Evolutionary conservation across 768 basidiomycete species (phyloP).

Genomic region (Royoungia palumana): DNA sequence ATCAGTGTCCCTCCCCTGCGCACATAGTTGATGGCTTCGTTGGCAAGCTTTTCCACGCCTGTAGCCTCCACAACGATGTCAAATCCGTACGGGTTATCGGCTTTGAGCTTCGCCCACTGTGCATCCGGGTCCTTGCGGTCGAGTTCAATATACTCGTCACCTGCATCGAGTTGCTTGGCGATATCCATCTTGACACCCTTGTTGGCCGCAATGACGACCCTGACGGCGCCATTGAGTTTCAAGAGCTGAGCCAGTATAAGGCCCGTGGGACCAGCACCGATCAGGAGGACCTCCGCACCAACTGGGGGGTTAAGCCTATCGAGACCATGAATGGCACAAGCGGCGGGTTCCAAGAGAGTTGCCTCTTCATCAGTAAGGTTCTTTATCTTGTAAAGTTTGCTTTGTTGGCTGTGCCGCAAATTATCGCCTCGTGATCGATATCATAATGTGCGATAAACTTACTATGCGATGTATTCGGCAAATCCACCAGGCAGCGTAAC

Average conservation of each 20-base stretch:
- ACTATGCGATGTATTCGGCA: constrained; percentile 87
- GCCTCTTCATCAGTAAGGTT: constrained; percentile 87
- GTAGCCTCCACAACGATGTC: constrained; percentile 83
- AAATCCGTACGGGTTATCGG: constrained; percentile 84
- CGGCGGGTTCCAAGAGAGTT: constrained; percentile 84
- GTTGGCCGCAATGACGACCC: constrained; percentile 83
- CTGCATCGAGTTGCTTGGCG: constrained; percentile 74
- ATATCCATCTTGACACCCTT: constrained; percentile 90
- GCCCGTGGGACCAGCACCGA: constrained; percentile 93
- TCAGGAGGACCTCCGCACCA: constrained; percentile 78
- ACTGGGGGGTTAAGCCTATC: constrained; percentile 83
- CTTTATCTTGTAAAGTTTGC: constrained; percentile 83
- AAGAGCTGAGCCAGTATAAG: constrained; percentile 85
- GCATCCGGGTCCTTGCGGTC: constrained; percentile 69
- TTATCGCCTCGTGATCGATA: background rate
- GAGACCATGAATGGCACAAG: constrained; percentile 89
- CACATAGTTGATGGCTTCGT: constrained; percentile 87
- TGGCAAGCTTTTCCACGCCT: constrained; percentile 83
- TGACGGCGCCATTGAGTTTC: constrained; percentile 79
- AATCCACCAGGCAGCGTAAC: constrained; percentile 84
- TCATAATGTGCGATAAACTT: constrained; percentile 22
- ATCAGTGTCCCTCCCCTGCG: constrained; percentile 79
- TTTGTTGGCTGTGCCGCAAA: constrained; percentile 45
- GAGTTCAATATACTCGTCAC: constrained; percentile 82
- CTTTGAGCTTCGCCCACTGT: constrained; percentile 79